A percentile compares a stretch with the other conserved stretches of the same genome.
Conservation (phyloP, 768 basidiomycete genomes). For the Auriscalpium microsporum region DNA sequence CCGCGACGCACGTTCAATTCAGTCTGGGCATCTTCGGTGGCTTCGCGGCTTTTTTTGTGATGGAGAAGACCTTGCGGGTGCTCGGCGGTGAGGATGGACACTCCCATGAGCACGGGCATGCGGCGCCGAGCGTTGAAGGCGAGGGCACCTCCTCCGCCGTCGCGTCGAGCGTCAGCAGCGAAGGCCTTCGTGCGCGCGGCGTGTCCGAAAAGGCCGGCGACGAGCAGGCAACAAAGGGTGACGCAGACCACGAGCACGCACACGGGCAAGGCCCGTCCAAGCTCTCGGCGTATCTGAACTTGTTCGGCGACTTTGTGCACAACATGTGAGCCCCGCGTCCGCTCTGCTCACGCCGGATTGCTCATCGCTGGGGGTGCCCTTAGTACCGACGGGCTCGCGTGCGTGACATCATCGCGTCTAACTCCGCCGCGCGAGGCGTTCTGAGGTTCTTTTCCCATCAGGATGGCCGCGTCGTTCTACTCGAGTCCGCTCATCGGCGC, state of each 20-base stretch:
- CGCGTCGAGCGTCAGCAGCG: slow-evolving; percentile 29
- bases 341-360: no score
- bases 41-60: slow-evolving; percentile 85
- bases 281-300: slow-evolving; percentile 84
- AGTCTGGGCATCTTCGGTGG: slow-evolving; percentile 80
- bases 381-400: slow-evolving; percentile 91
- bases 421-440: slow-evolving; percentile 1
- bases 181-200: slow-evolving; percentile 36
- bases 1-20: slow-evolving; percentile 11
- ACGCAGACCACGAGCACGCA: slow-evolving; percentile 16
- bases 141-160: slow-evolving; percentile 38
- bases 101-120: slow-evolving; percentile 54
- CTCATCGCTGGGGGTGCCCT: slow-evolving; percentile 4
- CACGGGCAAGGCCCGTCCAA: slow-evolving; percentile 55
- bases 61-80: slow-evolving; percentile 87
- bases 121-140: slow-evolving; percentile 26
- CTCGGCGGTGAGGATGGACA: slow-evolving; percentile 56
- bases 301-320: slow-evolving; percentile 90
- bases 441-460: slow-evolving; percentile 22
- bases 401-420: slow-evolving; percentile 25
- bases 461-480: slow-evolving; percentile 95
- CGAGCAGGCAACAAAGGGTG: slow-evolving; percentile 14
- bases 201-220: slow-evolving; percentile 15
- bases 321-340: slow-evolving; percentile 57
- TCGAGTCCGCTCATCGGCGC: slow-evolving; percentile 91